Evolutionary conservation across 2,329 filamentous ascomycete genomes (phyloP), one percentile per base, ranked within the genome.

Genomic region (Berkeleyomyces basicola): DNA sequence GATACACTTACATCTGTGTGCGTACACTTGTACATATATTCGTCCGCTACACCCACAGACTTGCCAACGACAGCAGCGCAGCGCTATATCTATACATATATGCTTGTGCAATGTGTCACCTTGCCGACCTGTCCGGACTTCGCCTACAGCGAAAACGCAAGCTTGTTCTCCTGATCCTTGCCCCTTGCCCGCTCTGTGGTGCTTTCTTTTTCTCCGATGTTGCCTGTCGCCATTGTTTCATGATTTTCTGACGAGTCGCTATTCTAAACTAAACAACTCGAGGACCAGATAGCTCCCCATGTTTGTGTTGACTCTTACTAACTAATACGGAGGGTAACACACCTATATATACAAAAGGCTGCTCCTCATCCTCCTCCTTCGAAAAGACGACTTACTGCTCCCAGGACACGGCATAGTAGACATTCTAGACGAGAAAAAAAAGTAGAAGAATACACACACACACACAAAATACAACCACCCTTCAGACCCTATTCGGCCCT

Each of bases 121-220:
- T 55, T 55, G 49, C 49, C 49, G 49, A 55, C 49, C 49, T 55
- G 49, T 55, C 49, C 49, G 49, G 49, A 55, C 49, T 55, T 55
- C 49, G 49, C 49, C 49, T 55, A 55, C 49, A 55, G 49, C 49
- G 49, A 55, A 55, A 55, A 55, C 33, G 49, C 49, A 33, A 36
- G 31, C 33, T 55, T 55, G 49, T 37, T 55, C 36, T 37, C 49
- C n/a, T 55, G 49, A 55, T 55, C 49, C 49, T 37, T 55, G n/a
- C 49, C 49, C 49, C 49, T 37, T 4, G 31, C 33, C 14, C 11
- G 7, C 33, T 55, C n/a, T n/a, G 11, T 46, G 43, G 36, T 9
- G 36, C 9, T n/a, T n/a, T 37, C 23, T 16, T 55, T 37, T 55
- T 55, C 49, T 55, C 49, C 49, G 9, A 37, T 55, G 49, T 55